These are phyloP conservation scores for Buddleja alternifolia DNA, from an alignment of 257 asterid species.

Conservation along the genomic window DNA sequence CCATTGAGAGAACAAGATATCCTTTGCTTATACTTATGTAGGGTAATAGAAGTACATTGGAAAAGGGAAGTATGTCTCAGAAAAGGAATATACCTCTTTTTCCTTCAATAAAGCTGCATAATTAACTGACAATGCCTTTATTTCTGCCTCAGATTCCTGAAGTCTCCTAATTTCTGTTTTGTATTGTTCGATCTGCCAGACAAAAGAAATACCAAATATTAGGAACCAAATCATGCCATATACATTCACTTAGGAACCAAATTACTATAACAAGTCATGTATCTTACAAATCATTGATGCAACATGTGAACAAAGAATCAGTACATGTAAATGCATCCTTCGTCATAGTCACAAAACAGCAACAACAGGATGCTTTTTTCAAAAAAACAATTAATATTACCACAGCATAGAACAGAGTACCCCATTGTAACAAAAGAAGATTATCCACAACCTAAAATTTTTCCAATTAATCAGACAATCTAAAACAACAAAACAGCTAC, in stretches of 20 bases:
- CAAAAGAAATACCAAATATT: slow-evolving; percentile 15
- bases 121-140: slow-evolving; percentile 87
- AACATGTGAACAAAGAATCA: too few species aligned
- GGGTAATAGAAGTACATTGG: not conserved
- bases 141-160: slow-evolving; percentile 94
- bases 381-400: too few species aligned
- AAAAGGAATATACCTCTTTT: slow-evolving; percentile 66
- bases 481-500: not conserved
- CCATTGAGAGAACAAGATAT: slow-evolving; percentile 11
- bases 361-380: too few species aligned
- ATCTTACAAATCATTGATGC: too few species aligned
- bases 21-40: not conserved
- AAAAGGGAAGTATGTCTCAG: slow-evolving; percentile 1
- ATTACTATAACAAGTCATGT: slow-evolving; percentile 2
- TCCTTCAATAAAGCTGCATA: slow-evolving; percentile 93
- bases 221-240: not conserved
- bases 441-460: too few species aligned
- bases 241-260: not conserved
- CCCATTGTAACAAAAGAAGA: too few species aligned
- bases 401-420: too few species aligned
- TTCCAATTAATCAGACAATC: slow-evolving; percentile 1
- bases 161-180: slow-evolving; percentile 80
- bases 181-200: slow-evolving; percentile 65
- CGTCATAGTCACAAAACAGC: too few species aligned
- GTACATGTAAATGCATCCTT: too few species aligned